A percentile compares a stretch with the other conserved stretches of the same genome.
Evolutionary conservation across 257 asterid genomes (phyloP).

Genomic region (Cruciata laevipes): DNA sequence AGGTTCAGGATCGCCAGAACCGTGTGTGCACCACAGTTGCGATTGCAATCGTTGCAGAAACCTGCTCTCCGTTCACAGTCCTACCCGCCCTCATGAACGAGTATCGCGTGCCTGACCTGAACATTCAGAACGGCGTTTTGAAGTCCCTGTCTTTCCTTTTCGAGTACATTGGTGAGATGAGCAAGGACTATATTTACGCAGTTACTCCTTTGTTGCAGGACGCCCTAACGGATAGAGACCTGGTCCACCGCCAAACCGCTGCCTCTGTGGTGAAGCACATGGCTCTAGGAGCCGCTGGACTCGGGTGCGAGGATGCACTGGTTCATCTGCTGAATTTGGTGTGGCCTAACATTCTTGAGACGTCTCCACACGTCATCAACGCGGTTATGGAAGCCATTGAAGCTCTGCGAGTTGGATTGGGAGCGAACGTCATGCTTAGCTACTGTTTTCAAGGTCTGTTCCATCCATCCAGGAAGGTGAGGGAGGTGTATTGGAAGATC

Average conservation of each 20-base stretch:
- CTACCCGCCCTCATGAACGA: slow-evolving; percentile 86
- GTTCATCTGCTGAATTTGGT: slow-evolving; percentile 71
- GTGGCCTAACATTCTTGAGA: slow-evolving; percentile 87
- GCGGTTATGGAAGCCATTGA: slow-evolving; percentile 89
- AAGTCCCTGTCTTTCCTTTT: slow-evolving; percentile 76
- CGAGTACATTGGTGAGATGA: slow-evolving; percentile 90
- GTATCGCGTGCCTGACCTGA: slow-evolving; percentile 83
- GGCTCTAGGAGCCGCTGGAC: slow-evolving; percentile 85
- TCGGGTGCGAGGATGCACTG: slow-evolving; percentile 90
- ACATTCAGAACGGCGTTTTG: slow-evolving; percentile 82
- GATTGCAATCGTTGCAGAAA: slow-evolving; percentile 90
- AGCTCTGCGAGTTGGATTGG: slow-evolving; percentile 89
- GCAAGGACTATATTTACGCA: slow-evolving; percentile 85
- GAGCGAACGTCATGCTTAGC: slow-evolving; percentile 65
- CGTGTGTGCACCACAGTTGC: slow-evolving; percentile 95
- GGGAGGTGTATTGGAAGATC: slow-evolving; percentile 92
- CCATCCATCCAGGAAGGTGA: slow-evolving; percentile 88
- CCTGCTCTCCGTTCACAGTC: slow-evolving; percentile 84
- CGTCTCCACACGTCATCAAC: slow-evolving; percentile 84
- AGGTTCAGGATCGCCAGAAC: slow-evolving; percentile 87
- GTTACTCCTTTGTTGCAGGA: slow-evolving; percentile 86
- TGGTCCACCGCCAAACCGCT: slow-evolving; percentile 83
- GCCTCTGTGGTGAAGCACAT: slow-evolving; percentile 88
- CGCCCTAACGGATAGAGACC: slow-evolving; percentile 83
- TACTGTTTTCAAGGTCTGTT: slow-evolving; percentile 84